Evolutionary conservation across 257 asterid genomes (phyloP), one percentile per base, ranked within the genome.

Genomic region (Ajuga chamaepitys): DNA sequence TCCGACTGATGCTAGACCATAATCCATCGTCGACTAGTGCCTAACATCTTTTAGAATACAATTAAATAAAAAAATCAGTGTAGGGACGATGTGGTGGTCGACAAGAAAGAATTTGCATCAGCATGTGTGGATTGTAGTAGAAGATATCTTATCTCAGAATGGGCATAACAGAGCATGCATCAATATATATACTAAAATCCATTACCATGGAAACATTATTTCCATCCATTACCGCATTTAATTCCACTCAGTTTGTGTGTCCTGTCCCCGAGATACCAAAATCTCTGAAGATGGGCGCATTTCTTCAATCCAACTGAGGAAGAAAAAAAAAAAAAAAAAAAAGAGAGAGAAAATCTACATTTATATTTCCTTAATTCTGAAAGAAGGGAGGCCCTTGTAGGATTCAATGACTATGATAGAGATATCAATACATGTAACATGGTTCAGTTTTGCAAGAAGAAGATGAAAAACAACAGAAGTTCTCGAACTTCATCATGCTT

Each of bases 401-500:
- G 60, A 70, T 64, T 48, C n/a, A 50, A 64, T 58, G 56, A 53
- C 48, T n/a, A 65, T 70, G 70, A 62, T 54, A 56, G 72, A 21
- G 26, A 35, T 18, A 66, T 70, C 61, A 66, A 65, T 56, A 45
- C 58, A 58, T 17, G 44, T 26, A 20, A 40, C 48, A 4, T 13
- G n/a, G 37, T 52, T 12, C 66, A 74, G 9, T 58, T 62, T 70
- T 67, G 72, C 47, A 54, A 65, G 58, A 79, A 73, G 53, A 59
- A 67, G 64, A 68, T 62, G 72, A 62, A 56, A 64, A 30, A 63
- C n/a, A 67, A 59, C 65, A 58, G 57, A 34, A 74, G 68, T 32
- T 50, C 34, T 74, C 62, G 54, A 67, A 68, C 51, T 24, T 59
- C 77, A 80, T 70, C 86, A 87, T 87, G 91, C 66, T 78, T 66